Conservation (phyloP, 345 rosid species). For the Salix exigua region DNA sequence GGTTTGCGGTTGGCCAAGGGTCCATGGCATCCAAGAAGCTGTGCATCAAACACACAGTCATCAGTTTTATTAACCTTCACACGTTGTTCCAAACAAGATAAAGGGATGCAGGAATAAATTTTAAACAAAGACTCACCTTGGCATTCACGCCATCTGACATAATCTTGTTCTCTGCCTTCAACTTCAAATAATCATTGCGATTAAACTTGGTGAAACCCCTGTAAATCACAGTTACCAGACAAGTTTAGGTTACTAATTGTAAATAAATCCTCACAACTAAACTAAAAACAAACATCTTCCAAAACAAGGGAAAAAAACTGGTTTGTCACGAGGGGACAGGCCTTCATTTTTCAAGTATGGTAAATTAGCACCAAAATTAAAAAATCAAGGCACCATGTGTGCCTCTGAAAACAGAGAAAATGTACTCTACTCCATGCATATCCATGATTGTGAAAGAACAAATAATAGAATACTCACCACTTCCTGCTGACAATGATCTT, state of each 20-base stretch:
- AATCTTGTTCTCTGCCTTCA: conserved; percentile 58
- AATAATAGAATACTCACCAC: conserved; percentile 31
- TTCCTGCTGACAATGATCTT: conserved; percentile 81
- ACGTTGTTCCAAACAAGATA: background rate
- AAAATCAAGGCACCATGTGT: background rate
- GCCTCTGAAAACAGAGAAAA: background rate
- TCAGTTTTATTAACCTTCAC: background rate
- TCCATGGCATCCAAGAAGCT: conserved; percentile 78
- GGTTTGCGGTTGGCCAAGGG: conserved; percentile 57
- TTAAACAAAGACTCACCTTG: conserved; percentile 37
- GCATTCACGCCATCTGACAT: conserved; percentile 70
- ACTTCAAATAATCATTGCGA: conserved; percentile 50
- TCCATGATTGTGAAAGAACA: background rate
- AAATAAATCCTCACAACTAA: background rate
- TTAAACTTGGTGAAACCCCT: conserved; percentile 74
- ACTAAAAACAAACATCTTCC: background rate
- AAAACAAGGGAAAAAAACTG: background rate
- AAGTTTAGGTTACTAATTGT: background rate
- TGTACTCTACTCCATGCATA: background rate
- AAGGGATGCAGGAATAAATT: background rate
- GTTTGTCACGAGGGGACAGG: background rate
- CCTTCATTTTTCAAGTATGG: too few relatives aligned
- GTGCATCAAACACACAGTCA: conserved; percentile 19
- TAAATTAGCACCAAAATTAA: too few relatives aligned
- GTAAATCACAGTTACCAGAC: conserved; percentile 5